Evolutionary conservation across 352 stramenopile genomes (phyloP), one percentile per base, ranked within the genome.

Genomic region (Phytopythium ostracodes): DNA sequence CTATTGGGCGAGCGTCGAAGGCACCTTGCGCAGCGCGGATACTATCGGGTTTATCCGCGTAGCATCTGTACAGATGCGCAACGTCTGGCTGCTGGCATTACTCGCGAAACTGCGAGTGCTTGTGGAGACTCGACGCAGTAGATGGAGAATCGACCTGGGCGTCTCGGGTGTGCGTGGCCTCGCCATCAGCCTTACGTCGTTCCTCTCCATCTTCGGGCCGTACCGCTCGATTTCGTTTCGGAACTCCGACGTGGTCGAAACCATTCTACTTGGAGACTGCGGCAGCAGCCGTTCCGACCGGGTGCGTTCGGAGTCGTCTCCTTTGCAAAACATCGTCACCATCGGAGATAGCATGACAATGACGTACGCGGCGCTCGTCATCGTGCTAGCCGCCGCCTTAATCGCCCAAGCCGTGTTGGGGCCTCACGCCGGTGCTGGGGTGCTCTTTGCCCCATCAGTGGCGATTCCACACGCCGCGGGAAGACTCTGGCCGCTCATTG

Each of bases 51-150:
- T 72, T n/a, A 33, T 60, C 20, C 56, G 54, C 7, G 47, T 62
- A 7, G 36, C 64, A 10, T 63, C 71, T 1, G 46, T 79, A 14
- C 68, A 75, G 47, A 76, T 78, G 65, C 71, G 71, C 25, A 71
- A 67, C 11, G 63, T 73, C 3, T 78, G 68, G 68, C 25, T 73
- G 25, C 29, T 78, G 17, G 68, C 65, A 22, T 44, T 75, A 15
- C 25, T 69, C 11, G 44, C 64, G 25, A 78, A 69, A 25, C 4
- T 65, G 3, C n/a, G 47, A 3, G 42, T 72, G n/a, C 47, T 56
- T 36, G 20, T 62, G 22, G 55, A 61, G 43, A 65, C 62, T 14
- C 55, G 51, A 12, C n/a, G 59, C 35, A 60, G 58, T 22, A 56
- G 51, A 14, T 66, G 62, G 51, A 35, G 15, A 3, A 53, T 59